These are phyloP conservation scores for Hypoxylon sp. DNA, from an alignment of 2,329 filamentous ascomycete species.

Conservation along the genomic window DNA sequence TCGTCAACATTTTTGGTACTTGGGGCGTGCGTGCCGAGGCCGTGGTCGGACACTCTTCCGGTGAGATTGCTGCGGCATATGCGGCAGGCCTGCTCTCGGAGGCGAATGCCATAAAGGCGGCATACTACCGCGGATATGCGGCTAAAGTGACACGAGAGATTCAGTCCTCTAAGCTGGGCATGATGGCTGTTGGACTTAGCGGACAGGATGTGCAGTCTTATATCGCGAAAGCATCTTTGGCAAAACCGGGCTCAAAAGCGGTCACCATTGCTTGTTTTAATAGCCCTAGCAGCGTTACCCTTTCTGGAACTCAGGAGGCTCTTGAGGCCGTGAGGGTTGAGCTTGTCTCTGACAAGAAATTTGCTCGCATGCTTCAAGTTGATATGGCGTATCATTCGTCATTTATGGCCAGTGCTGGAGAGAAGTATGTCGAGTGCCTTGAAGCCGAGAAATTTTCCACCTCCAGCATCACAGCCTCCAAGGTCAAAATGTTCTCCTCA, in stretches of 20 bases:
- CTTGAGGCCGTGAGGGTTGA: conserved; percentile 51
- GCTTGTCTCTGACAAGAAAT: conserved; percentile 54
- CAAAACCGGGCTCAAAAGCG: conserved; percentile 43
- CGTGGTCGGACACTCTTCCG: conserved; percentile 50
- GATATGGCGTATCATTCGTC: conserved; percentile 53
- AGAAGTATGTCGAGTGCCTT: conserved; percentile 29
- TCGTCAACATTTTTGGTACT: conserved; percentile 52
- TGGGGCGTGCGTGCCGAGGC: conserved; percentile 47
- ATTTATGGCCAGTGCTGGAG: conserved; percentile 54
- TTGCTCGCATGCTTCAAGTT: conserved; percentile 56
- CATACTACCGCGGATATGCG: conserved; percentile 42
- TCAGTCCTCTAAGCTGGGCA: conserved; percentile 37
- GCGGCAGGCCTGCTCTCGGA: conserved; percentile 42
- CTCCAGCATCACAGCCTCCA: conserved; percentile 7
- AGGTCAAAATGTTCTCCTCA: too few relatives aligned
- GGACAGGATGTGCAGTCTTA: conserved; percentile 36
- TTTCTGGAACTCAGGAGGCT: conserved; percentile 57
- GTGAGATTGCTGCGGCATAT: conserved; percentile 58
- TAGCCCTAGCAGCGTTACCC: conserved; percentile 56
- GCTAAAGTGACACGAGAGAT: conserved; percentile 9
- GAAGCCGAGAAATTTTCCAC: conserved; percentile 18
- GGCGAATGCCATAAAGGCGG: conserved; percentile 40
- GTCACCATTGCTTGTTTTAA: conserved; percentile 52
- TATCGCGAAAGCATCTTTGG: too few relatives aligned
- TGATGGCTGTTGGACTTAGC: conserved; percentile 47